phyloP scores from a whole-genome alignment of 768 basidiomycete species.

The Leccinum aurantiacum region DNA sequence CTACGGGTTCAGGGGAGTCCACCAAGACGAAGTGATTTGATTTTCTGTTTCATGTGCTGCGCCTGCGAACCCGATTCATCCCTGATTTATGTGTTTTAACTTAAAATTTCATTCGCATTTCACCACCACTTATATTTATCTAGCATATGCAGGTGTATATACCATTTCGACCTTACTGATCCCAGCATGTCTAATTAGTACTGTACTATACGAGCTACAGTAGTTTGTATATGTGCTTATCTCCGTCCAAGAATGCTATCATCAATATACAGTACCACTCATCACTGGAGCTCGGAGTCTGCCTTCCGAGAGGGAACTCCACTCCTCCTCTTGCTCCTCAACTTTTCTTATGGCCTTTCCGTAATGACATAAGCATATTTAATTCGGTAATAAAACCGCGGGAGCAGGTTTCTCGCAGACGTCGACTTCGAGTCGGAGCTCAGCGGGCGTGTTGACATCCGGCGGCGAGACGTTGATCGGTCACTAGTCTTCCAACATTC shows the following conservation, averaged over 20 bases:
- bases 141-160: neutral
- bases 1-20: constrained; percentile 4
- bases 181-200: neutral
- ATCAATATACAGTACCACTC: no score
- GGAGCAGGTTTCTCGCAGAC: no score
- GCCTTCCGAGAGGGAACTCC: no score
- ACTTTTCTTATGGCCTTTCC: no score
- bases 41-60: neutral
- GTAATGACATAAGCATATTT: no score
- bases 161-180: neutral
- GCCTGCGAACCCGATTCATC: neutral
- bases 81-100: neutral
- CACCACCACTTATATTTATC: neutral
- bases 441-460: no score
- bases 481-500: no score
- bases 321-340: no score
- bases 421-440: no score
- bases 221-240: neutral
- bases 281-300: no score
- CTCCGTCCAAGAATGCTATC: neutral
- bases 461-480: no score
- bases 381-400: no score
- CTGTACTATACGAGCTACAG: neutral
- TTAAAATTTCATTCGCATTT: neutral
- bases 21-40: constrained; percentile 19